Evolutionary conservation across 2,329 filamentous ascomycete species (phyloP).

Genomic region (Neoarthrinium moseri): DNA sequence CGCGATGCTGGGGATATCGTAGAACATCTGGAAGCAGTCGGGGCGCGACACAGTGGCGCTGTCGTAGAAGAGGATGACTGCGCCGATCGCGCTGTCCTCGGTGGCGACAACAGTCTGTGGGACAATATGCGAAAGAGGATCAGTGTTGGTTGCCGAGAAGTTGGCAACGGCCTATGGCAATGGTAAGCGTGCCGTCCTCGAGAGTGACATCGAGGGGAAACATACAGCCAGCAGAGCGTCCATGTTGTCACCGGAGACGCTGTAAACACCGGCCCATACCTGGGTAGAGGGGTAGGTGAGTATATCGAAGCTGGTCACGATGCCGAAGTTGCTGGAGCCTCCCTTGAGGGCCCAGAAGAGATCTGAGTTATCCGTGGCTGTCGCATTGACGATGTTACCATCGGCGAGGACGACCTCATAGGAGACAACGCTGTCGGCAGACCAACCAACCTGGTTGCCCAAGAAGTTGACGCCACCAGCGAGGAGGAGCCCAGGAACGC

Average conservation of each 20-base stretch:
- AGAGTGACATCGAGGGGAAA: neutral
- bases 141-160: conserved; percentile 19
- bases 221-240: conserved; percentile 16
- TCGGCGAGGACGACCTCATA: conserved; percentile 9
- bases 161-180: conserved; percentile 17
- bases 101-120: conserved; percentile 20
- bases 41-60: conserved; percentile 27
- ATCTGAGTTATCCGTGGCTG: conserved; percentile 1
- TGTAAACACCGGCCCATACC: conserved; percentile 17
- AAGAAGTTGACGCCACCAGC: conserved; percentile 15
- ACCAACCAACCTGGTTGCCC: conserved; percentile 8
- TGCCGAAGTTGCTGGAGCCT: conserved; percentile 9
- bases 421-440: conserved; percentile 3
- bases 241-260: conserved; percentile 16
- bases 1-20: conserved; percentile 30
- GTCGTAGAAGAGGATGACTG: conserved; percentile 36
- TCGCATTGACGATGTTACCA: conserved; percentile 5
- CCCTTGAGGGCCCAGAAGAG: conserved; percentile 10
- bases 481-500: conserved; percentile 13
- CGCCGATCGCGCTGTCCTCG: conserved; percentile 22
- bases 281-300: neutral
- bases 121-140: conserved; percentile 20
- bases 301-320: conserved; percentile 8
- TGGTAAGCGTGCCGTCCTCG: neutral
- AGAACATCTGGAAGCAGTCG: conserved; percentile 32